These are phyloP conservation scores for Apiotrichum akiyoshidainum DNA, from an alignment of 1,284 basidiomycete species.

Conservation along the genomic window DNA sequence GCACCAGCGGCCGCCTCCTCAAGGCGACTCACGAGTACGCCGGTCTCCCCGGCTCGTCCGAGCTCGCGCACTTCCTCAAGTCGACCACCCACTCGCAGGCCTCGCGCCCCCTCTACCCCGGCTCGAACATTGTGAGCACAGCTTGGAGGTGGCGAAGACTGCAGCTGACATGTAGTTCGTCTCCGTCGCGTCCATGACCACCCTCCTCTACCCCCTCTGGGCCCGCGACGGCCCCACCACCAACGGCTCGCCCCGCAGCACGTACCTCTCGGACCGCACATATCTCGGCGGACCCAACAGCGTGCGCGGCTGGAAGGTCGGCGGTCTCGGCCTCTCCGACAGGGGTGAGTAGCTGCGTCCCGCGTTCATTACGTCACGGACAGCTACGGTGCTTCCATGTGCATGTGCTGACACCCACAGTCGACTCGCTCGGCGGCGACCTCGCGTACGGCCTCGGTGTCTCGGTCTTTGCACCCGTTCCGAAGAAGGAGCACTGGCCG, in stretches of 20 bases:
- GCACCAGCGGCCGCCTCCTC: constrained; percentile 62
- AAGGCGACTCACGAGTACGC: constrained; percentile 72
- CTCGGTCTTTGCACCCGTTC: constrained; percentile 76
- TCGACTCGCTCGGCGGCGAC: constrained; percentile 82
- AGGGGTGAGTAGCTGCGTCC: constrained; percentile 56
- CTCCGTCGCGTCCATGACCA: constrained; percentile 47
- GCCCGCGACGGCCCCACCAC: constrained; percentile 4
- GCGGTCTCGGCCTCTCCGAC: constrained; percentile 79
- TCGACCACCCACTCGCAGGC: constrained; percentile 64
- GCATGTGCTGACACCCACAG: constrained; percentile 21
- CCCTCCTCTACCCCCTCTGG: constrained; percentile 45
- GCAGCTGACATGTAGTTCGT: constrained; percentile 30
- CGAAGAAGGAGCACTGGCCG: constrained; percentile 77
- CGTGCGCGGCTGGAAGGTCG: constrained; percentile 78
- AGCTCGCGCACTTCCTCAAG: constrained; percentile 63
- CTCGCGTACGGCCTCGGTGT: constrained; percentile 79
- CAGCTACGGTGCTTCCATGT: too few relatives aligned
- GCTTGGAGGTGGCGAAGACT: neutral
- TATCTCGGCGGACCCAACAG: constrained; percentile 92
- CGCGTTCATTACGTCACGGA: too few relatives aligned
- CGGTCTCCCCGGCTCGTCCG: constrained; percentile 68
- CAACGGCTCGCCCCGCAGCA: constrained; percentile 10
- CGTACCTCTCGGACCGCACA: constrained; percentile 76
- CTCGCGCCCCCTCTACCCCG: constrained; percentile 58
- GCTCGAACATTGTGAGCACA: constrained; percentile 47